A percentile compares a stretch with the other conserved stretches of the same genome.
Conservation (phyloP, 2,329 filamentous ascomycete species). For the Trichoderma sp. region DNA sequence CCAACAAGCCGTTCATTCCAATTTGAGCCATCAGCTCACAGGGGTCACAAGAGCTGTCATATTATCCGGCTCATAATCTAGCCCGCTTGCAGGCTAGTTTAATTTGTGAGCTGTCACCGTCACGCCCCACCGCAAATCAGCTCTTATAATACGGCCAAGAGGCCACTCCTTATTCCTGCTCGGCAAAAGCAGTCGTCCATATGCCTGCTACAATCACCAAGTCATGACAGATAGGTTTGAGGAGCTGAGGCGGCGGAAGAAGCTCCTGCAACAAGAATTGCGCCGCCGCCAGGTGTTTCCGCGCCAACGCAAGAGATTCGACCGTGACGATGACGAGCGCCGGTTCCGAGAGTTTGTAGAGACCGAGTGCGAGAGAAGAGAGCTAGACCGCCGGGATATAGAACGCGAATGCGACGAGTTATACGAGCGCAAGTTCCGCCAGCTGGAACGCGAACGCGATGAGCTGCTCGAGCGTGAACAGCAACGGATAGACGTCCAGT, state of each 20-base stretch:
- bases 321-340: background rate
- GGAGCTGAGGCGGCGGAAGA: background rate
- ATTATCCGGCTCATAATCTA: background rate
- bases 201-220: background rate
- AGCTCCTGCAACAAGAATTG: background rate
- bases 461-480: background rate
- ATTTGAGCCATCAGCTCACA: background rate
- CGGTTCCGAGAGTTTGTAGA: background rate
- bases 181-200: background rate
- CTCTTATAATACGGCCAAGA: background rate
- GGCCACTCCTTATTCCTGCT: background rate
- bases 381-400: background rate
- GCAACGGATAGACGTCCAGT: background rate
- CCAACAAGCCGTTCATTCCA: background rate
- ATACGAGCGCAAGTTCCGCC: background rate
- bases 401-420: background rate
- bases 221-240: background rate
- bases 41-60: background rate
- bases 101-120: constrained; percentile 12
- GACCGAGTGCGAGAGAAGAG: background rate
- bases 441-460: constrained; percentile 7
- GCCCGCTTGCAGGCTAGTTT: background rate
- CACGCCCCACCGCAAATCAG: background rate
- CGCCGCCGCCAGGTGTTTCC: background rate
- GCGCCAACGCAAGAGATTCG: constrained; percentile 4